phyloP scores from a whole-genome alignment of 1,284 basidiomycete genomes.

The Tilletia walkeri region DNA sequence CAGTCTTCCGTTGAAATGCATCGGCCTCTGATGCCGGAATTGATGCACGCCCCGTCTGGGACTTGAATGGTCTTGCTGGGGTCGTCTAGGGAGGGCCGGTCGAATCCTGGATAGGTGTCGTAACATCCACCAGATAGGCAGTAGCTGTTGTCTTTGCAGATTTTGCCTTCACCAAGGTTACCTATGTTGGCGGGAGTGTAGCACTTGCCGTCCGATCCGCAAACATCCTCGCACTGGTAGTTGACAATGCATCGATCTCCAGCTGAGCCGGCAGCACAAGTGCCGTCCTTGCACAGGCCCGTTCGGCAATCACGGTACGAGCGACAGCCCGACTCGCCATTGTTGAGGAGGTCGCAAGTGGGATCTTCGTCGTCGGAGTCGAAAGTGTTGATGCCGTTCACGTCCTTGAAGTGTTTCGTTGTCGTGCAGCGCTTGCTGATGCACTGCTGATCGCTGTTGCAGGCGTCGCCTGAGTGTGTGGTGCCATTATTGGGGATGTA shows the following conservation, averaged over 20 bases:
- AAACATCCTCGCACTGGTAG: background rate
- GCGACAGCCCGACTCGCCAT: background rate
- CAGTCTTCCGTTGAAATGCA: too few species aligned
- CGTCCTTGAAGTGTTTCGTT: background rate
- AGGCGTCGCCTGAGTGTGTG: background rate
- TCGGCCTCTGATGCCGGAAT: too few species aligned
- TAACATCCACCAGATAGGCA: too few species aligned
- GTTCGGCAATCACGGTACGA: background rate
- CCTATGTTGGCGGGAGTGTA: conserved; percentile 2
- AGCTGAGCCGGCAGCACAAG: background rate
- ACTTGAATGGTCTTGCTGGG: background rate
- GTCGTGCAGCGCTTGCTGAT: background rate
- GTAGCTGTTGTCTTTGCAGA: too few species aligned
- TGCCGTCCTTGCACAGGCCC: background rate
- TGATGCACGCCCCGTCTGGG: too few species aligned
- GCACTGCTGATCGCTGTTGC: background rate
- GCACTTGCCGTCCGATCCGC: background rate
- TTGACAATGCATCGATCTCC: background rate
- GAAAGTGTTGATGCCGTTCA: background rate
- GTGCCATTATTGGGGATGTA: background rate
- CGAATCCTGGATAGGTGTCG: too few species aligned
- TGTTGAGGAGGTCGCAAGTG: background rate
- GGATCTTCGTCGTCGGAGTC: too few species aligned
- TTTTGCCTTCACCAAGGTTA: too few species aligned
- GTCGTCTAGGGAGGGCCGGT: too few species aligned